Base-by-base conservation (phyloP, 306 rosid species). In the Cyclanthera cordifolia region DNA sequence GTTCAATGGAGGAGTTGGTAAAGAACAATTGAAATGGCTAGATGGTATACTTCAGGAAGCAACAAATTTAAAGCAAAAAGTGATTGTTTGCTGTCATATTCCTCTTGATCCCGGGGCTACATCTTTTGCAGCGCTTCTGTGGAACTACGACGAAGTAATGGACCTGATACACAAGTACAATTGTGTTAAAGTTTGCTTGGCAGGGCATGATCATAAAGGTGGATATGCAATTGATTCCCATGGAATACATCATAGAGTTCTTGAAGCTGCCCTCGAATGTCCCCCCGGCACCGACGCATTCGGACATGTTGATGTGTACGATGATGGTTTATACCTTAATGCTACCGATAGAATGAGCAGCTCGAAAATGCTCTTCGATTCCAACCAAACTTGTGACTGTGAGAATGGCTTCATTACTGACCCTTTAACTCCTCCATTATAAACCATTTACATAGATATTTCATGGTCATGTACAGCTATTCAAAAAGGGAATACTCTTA, bases 1-100 rank as follows among this genome's bases (percentile, higher is more conserved):
- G 99, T 93, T 93, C 84, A 93, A 93, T 77, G 99, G 99, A 57
- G 96, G 79, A 9, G 79, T 93, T 55, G 96, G 99, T 58, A 78
- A 86, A 78, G 82, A 93, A 75, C 99, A 93, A 81, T 55, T 93
- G 83, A 76, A 84, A 73, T 93, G 99, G 99, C 71, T 93, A 56
- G 76, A 83, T 32, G 32, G 72, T 37, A 73, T 85, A 58, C 96
- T 93, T 55, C 75, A 76, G 55, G 91, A 87, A 67, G 87, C 99
- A 48, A 80, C 95, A 27, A 46, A 74, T 65, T 75, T 80, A 82
- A 80, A 82, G 61, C 95, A 93, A 57, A 87, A 87, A 6, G 95
- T 85, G 14, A 83, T 93, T 63, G 70, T 93, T 20, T 87, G 94
- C 69, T 83, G 96, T 70, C 99, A 93, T 75, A 23, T 87, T 53